These are phyloP conservation scores for Auricularia sp. DNA, from an alignment of 768 basidiomycete genomes.

Conservation along the genomic window DNA sequence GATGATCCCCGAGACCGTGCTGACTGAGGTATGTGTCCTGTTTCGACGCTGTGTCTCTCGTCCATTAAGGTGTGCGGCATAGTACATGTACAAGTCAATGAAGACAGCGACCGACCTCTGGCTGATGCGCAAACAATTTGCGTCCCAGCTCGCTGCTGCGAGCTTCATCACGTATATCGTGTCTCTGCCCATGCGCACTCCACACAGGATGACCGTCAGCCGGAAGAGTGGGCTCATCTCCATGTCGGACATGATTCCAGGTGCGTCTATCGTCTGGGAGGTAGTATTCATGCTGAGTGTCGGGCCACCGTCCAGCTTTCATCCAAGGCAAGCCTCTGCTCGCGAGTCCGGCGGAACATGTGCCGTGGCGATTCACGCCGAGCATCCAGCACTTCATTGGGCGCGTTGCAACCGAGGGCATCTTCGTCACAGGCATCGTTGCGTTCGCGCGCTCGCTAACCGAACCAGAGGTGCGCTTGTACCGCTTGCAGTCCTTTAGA, in stretches of 20 bases:
- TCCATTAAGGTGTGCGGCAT: conserved; percentile 1
- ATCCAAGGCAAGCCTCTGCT: conserved; percentile 36
- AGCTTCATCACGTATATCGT: conserved; percentile 90
- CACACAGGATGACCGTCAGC: conserved; percentile 79
- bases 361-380: conserved; percentile 95
- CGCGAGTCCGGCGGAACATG: conserved; percentile 72
- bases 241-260: conserved; percentile 87
- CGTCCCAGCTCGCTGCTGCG: conserved; percentile 74
- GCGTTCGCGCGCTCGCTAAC: conserved; percentile 85
- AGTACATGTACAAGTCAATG: conserved; percentile 94
- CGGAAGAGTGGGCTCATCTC: conserved; percentile 82
- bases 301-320: conserved; percentile 15
- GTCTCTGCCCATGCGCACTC: conserved; percentile 72
- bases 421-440: conserved; percentile 78
- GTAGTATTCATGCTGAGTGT: background rate
- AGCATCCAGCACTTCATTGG: conserved; percentile 93
- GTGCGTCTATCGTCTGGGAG: conserved; percentile 28
- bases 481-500: background rate
- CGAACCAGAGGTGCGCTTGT: conserved; percentile 64
- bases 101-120: conserved; percentile 74
- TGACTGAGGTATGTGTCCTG: conserved; percentile 54
- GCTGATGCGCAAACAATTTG: conserved; percentile 96
- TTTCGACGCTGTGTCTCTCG: background rate
- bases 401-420: conserved; percentile 79
- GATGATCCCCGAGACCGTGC: conserved; percentile 80